Evolutionary conservation across 805 yeast genomes (phyloP).

Genomic region (Myxozyma udenii): DNA sequence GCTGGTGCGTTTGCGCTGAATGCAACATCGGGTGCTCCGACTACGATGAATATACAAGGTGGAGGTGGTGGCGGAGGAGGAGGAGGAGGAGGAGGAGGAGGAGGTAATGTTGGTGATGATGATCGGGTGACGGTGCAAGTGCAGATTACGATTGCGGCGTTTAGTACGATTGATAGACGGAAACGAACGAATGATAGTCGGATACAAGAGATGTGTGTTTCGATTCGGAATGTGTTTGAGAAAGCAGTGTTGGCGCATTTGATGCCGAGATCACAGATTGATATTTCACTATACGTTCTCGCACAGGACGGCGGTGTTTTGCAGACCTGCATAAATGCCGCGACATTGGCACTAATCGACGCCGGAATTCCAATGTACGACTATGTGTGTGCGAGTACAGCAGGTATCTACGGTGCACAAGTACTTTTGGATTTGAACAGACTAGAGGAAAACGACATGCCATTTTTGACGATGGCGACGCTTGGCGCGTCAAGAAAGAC

Average conservation of each 20-base stretch:
- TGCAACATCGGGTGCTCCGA: not conserved
- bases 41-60: not conserved
- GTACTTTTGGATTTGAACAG: conserved; percentile 75
- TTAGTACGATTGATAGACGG: conserved; percentile 72
- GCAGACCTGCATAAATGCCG: conserved; percentile 76
- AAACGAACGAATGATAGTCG: conserved; percentile 60
- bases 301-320: conserved; percentile 89
- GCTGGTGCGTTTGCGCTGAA: not conserved
- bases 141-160: conserved; percentile 70
- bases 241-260: conserved; percentile 67
- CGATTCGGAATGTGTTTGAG: conserved; percentile 38
- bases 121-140: conserved; percentile 60
- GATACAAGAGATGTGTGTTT: conserved; percentile 38
- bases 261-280: conserved; percentile 81
- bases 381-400: conserved; percentile 74
- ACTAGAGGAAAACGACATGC: conserved; percentile 79
- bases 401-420: conserved; percentile 73
- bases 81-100: not conserved
- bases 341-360: conserved; percentile 84
- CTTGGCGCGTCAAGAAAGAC: conserved; percentile 79
- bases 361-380: conserved; percentile 95
- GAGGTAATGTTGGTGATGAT: conserved; percentile 35
- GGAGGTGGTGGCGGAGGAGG: not conserved
- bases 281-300: conserved; percentile 69
- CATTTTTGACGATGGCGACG: conserved; percentile 76